Conservation (phyloP, 108 stramenopile genomes). For the Cyclotella atomus region DNA sequence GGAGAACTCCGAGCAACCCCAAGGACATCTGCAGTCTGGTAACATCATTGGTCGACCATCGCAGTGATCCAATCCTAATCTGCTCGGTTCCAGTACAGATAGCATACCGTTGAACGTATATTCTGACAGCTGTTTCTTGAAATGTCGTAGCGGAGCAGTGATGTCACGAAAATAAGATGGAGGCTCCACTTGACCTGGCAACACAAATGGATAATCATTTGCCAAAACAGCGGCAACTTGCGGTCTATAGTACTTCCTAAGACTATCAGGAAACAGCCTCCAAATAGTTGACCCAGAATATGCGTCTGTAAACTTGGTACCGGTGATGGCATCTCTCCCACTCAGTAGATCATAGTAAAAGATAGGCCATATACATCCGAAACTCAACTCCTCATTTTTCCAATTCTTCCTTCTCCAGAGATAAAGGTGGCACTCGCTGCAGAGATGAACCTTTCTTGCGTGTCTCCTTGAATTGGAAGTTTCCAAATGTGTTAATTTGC, state of each 20-base stretch:
- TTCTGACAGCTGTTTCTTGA: not conserved
- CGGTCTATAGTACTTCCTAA: not conserved
- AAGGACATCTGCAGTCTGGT: constrained; percentile 17
- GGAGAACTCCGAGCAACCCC: constrained; percentile 20
- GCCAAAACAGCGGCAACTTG: not conserved
- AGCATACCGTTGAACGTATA: not conserved
- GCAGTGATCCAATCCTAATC: not conserved
- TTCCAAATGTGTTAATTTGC: not conserved
- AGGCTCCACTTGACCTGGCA: not conserved
- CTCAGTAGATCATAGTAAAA: not conserved
- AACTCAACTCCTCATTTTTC: not conserved
- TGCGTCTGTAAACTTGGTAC: not conserved
- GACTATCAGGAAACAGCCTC: not conserved
- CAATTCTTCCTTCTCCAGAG: not conserved
- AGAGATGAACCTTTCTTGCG: not conserved
- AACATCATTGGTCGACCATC: not conserved
- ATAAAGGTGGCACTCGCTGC: not conserved
- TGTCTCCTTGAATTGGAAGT: not conserved
- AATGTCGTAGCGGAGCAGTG: not conserved
- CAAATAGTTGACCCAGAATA: not conserved
- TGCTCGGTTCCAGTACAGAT: not conserved
- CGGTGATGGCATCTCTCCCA: not conserved
- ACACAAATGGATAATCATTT: not conserved
- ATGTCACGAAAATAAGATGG: not conserved
- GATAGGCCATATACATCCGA: not conserved